phyloP scores from a whole-genome alignment of 768 basidiomycete genomes.

The Suillus plorans region DNA sequence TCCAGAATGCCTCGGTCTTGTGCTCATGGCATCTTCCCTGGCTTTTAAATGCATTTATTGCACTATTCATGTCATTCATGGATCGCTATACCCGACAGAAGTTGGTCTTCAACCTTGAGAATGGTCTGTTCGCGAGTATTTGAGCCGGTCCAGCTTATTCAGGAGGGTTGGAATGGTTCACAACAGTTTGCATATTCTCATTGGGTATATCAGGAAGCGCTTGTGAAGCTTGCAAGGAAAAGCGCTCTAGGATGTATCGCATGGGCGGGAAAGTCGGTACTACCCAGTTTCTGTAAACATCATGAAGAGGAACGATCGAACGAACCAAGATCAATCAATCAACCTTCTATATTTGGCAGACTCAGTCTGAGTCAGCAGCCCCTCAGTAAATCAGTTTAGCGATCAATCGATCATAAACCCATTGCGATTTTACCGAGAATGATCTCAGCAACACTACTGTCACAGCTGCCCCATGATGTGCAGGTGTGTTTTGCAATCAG shows the following conservation, averaged over 20 bases:
- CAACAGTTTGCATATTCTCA: conserved; percentile 72
- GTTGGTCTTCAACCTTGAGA: conserved; percentile 67
- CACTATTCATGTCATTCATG: conserved; percentile 75
- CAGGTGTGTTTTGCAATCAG: background rate
- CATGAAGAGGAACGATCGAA: too few species aligned
- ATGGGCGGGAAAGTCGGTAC: conserved; percentile 70
- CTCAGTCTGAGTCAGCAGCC: too few species aligned
- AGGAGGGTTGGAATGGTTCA: conserved; percentile 67
- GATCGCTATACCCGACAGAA: conserved; percentile 80
- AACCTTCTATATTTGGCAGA: too few species aligned
- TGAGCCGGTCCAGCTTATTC: conserved; percentile 66
- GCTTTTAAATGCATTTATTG: conserved; percentile 71
- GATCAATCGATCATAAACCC: too few species aligned
- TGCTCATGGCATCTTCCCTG: conserved; percentile 83
- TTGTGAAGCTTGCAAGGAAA: conserved; percentile 56
- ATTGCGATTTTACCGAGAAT: too few species aligned
- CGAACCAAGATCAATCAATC: too few species aligned
- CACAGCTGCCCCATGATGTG: background rate
- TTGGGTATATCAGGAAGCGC: conserved; percentile 68
- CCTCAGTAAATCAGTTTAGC: too few species aligned
- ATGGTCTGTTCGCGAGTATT: conserved; percentile 46
- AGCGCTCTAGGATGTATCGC: conserved; percentile 45
- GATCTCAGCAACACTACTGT: background rate
- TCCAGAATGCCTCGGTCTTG: conserved; percentile 78
- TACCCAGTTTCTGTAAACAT: conserved; percentile 20